Evolutionary conservation across 371 early-diverging fungal species (phyloP).

Genomic region (Syncephalastrum monosporum): DNA sequence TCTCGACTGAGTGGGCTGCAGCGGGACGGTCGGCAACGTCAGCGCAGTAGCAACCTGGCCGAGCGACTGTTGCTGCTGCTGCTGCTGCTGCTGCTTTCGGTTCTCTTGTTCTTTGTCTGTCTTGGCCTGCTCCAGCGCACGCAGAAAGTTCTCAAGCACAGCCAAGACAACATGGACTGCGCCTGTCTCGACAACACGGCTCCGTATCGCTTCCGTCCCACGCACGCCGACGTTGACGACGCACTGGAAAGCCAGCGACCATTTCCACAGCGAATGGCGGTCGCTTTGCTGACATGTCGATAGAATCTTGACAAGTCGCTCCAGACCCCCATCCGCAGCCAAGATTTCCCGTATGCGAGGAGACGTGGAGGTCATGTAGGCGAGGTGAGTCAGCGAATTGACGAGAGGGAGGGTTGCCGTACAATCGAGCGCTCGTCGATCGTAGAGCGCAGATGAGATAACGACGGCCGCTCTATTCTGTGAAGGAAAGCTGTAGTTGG

Average conservation of each 20-base stretch:
- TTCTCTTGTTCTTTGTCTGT: constrained; percentile 55
- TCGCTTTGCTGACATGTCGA: constrained; percentile 55
- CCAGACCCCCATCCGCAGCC: constrained; percentile 84
- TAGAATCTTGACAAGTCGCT: constrained; percentile 78
- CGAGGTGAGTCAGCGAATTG: constrained; percentile 81
- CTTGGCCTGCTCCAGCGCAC: constrained; percentile 55
- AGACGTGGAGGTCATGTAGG: constrained; percentile 77
- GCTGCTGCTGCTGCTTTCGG: constrained; percentile 22
- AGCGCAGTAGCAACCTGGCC: constrained; percentile 9
- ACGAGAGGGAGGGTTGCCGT: constrained; percentile 81
- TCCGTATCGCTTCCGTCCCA: constrained; percentile 75
- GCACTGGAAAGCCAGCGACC: constrained; percentile 80
- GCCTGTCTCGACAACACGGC: constrained; percentile 82
- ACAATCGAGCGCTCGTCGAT: constrained; percentile 85
- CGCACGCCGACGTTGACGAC: constrained; percentile 83
- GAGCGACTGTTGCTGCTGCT: constrained; percentile 3
- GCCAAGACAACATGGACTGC: constrained; percentile 74
- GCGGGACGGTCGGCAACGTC: constrained; percentile 17
- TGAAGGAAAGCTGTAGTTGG: constrained; percentile 70
- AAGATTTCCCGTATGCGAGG: constrained; percentile 77
- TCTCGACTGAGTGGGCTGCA: constrained; percentile 25
- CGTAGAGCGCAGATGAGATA: constrained; percentile 77
- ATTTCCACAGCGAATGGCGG: constrained; percentile 69
- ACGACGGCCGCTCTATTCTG: constrained; percentile 73
- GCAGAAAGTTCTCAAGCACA: constrained; percentile 70